These are phyloP conservation scores for Starmerella cellae DNA, from an alignment of 805 yeast genomes.

Conservation along the genomic window DNA sequence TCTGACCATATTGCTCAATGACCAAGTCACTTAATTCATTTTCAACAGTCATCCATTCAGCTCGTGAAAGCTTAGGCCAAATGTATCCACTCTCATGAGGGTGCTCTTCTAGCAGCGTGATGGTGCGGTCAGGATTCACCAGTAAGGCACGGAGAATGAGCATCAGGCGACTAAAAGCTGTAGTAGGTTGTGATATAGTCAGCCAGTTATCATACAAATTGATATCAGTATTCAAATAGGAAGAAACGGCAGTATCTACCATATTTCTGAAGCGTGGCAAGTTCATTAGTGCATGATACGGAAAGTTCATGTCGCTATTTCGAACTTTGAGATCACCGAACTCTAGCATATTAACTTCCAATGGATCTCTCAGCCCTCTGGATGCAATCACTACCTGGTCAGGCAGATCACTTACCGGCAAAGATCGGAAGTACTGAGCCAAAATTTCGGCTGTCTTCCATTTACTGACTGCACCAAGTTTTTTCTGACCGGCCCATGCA, in stretches of 20 bases:
- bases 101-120: conserved; percentile 50
- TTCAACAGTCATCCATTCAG: conserved; percentile 88
- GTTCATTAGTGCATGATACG: conserved; percentile 75
- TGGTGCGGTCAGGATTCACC: conserved; percentile 45
- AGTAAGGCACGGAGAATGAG: conserved; percentile 71
- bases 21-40: conserved; percentile 78
- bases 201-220: conserved; percentile 94
- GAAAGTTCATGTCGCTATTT: conserved; percentile 77
- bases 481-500: conserved; percentile 85
- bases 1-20: conserved; percentile 68
- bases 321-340: conserved; percentile 85
- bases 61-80: conserved; percentile 84
- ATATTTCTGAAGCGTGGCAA: conserved; percentile 67
- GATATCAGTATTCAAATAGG: conserved; percentile 75
- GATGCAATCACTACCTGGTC: conserved; percentile 81
- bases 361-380: conserved; percentile 82
- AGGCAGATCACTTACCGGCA: conserved; percentile 45
- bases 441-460: conserved; percentile 99
- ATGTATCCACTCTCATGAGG: conserved; percentile 74
- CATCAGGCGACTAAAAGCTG: conserved; percentile 83
- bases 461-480: conserved; percentile 82
- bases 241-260: conserved; percentile 77
- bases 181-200: conserved; percentile 64
- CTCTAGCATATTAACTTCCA: conserved; percentile 93
- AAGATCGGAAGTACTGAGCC: conserved; percentile 73